Evolutionary conservation across 768 basidiomycete species (phyloP).

Genomic region (Candolleomyces eurysporus): DNA sequence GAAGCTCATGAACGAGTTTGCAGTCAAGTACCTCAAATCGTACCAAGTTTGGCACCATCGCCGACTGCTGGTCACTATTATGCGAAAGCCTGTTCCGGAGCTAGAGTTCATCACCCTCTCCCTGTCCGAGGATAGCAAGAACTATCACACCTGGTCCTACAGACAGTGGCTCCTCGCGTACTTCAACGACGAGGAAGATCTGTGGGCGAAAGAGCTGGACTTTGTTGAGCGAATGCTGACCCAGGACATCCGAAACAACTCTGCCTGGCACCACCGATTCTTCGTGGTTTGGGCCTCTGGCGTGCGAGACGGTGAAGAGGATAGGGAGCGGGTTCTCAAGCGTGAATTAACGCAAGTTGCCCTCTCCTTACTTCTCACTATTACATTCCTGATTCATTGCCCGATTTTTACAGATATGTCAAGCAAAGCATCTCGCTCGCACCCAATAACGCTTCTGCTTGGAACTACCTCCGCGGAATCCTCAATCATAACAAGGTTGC

Average conservation of each 20-base stretch:
- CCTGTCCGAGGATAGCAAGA: constrained; percentile 81
- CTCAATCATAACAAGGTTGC: constrained; percentile 62
- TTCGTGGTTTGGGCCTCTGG: constrained; percentile 79
- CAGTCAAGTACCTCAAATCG: constrained; percentile 82
- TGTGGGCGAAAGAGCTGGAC: constrained; percentile 76
- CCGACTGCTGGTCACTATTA: constrained; percentile 63
- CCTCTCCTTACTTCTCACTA: not conserved
- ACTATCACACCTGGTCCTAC: constrained; percentile 99
- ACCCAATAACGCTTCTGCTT: constrained; percentile 92
- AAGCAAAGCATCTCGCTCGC: constrained; percentile 81
- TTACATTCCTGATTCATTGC: not conserved
- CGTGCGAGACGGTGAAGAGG: constrained; percentile 57
- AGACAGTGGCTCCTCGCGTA: constrained; percentile 91
- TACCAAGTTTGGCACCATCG: constrained; percentile 99
- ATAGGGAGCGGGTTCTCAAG: constrained; percentile 55
- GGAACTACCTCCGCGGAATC: constrained; percentile 95
- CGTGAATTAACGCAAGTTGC: constrained; percentile 73
- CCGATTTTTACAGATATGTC: constrained; percentile 52
- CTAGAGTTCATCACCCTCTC: constrained; percentile 76
- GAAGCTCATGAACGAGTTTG: constrained; percentile 82
- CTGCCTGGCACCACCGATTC: constrained; percentile 95
- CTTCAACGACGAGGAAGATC: constrained; percentile 64
- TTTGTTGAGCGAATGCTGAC: constrained; percentile 70
- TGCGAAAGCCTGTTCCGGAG: constrained; percentile 59
- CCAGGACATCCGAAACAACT: constrained; percentile 89